These are phyloP conservation scores for Boletus reticulatus DNA, from an alignment of 768 basidiomycete genomes.

Conservation along the genomic window DNA sequence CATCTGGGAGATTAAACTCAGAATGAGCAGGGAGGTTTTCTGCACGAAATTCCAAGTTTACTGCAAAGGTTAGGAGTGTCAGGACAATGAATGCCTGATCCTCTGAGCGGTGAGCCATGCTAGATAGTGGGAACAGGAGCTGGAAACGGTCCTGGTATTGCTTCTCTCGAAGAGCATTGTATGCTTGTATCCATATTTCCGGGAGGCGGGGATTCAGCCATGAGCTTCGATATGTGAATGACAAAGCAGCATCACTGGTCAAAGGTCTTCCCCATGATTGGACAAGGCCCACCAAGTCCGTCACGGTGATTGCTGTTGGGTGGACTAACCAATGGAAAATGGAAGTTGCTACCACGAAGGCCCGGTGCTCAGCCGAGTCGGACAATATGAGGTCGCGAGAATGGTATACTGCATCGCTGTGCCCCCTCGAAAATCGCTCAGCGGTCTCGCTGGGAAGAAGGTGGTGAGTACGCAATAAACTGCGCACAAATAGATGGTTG, in stretches of 20 bases:
- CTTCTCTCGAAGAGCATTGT: slow-evolving; percentile 22
- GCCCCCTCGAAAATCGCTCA: not conserved
- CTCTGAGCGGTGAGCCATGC: slow-evolving; percentile 29
- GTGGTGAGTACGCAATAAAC: slow-evolving; percentile 3
- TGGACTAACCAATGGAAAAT: slow-evolving; percentile 2
- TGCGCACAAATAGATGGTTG: slow-evolving; percentile 15
- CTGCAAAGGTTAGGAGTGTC: slow-evolving; percentile 30
- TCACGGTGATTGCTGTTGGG: not conserved
- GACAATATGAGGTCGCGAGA: slow-evolving; percentile 2
- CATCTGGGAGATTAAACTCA: not conserved
- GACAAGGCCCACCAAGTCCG: slow-evolving; percentile 10
- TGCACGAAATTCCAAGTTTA: not conserved
- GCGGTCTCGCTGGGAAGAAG: slow-evolving; percentile 10
- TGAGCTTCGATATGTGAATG: slow-evolving; percentile 22
- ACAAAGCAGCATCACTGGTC: not conserved
- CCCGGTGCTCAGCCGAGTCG: slow-evolving; percentile 1
- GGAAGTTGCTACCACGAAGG: not conserved
- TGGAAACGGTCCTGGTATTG: slow-evolving; percentile 9
- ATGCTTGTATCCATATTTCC: slow-evolving; percentile 27
- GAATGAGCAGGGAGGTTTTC: slow-evolving; percentile 5
- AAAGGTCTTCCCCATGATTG: not conserved
- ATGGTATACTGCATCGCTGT: slow-evolving; percentile 6
- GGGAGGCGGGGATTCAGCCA: slow-evolving; percentile 28
- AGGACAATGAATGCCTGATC: slow-evolving; percentile 13
- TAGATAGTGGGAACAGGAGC: slow-evolving; percentile 32